Conservation (phyloP, 163 green algal genomes). For the Chlorella variabilis region DNA sequence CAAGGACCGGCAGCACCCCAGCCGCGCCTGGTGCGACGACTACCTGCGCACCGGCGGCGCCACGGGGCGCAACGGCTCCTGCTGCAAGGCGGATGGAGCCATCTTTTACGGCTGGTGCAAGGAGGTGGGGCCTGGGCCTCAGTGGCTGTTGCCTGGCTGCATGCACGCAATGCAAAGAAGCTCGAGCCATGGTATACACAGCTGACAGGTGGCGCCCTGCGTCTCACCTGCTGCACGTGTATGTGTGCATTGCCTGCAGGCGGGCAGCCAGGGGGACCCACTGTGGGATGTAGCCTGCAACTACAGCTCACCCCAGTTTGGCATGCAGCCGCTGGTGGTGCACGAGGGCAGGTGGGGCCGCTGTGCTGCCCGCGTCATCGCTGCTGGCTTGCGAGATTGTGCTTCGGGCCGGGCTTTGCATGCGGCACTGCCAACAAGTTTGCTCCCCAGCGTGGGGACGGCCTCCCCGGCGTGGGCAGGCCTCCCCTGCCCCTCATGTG, state of each 20-base stretch:
- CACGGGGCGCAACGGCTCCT: not conserved
- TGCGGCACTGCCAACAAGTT: too few relatives aligned
- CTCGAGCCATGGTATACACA: too few relatives aligned
- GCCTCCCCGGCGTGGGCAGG: not conserved
- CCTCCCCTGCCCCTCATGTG: too few relatives aligned
- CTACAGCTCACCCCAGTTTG: slow-evolving; percentile 20
- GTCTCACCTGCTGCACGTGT: too few relatives aligned
- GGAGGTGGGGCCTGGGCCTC: not conserved
- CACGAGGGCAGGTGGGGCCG: slow-evolving; percentile 7
- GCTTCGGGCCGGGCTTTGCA: too few relatives aligned
- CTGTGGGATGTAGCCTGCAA: slow-evolving; percentile 33
- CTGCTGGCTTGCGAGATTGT: not conserved
- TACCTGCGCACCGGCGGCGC: slow-evolving; percentile 6
- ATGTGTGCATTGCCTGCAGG: not conserved
- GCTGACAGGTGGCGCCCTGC: too few relatives aligned
- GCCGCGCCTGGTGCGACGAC: slow-evolving; percentile 22
- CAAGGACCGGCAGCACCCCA: not conserved
- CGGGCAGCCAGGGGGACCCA: not conserved
- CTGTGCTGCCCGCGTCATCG: too few relatives aligned
- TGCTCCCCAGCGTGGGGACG: too few relatives aligned
- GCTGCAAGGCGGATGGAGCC: slow-evolving; percentile 26
- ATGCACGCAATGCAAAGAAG: not conserved
- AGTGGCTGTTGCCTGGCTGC: not conserved
- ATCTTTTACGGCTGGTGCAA: slow-evolving; percentile 21
- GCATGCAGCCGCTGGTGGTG: slow-evolving; percentile 2